A percentile compares a stretch with the other conserved stretches of the same genome.
Conservation (phyloP, 1,284 basidiomycete genomes). For the Cutaneotrichosporon sp. region DNA sequence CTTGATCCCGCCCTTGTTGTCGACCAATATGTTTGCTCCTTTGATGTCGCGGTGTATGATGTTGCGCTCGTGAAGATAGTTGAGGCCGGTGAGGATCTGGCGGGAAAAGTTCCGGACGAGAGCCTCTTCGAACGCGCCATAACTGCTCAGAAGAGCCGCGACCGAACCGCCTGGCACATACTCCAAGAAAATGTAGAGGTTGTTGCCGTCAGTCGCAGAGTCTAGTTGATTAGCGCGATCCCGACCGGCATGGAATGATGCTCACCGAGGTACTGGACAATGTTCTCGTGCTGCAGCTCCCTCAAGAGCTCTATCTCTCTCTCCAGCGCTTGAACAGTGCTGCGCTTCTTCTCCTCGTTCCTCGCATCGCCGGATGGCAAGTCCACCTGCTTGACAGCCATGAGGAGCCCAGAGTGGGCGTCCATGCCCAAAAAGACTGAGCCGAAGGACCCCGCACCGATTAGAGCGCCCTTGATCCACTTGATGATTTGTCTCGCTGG, state of each 20-base stretch:
- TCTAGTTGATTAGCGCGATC: conserved; percentile 61
- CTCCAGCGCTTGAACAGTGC: conserved; percentile 93
- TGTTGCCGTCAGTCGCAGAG: conserved; percentile 82
- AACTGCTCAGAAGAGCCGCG: conserved; percentile 85
- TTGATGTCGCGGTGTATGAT: conserved; percentile 99
- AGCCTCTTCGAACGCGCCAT: conserved; percentile 94
- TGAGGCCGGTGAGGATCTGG: conserved; percentile 88
- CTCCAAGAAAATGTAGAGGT: conserved; percentile 97
- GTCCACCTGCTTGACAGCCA: conserved; percentile 99
- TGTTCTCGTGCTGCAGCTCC: conserved; percentile 93
- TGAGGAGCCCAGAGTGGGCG: conserved; percentile 85
- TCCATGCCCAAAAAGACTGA: conserved; percentile 98
- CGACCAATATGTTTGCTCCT: conserved; percentile 95
- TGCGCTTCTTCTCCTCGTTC: conserved; percentile 90
- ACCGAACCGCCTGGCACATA: conserved; percentile 99
- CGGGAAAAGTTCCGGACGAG: conserved; percentile 92
- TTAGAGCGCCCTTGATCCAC: conserved; percentile 98
- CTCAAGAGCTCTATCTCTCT: conserved; percentile 95
- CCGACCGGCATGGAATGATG: too few species aligned
- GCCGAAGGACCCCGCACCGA: conserved; percentile 94
- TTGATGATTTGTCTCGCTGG: conserved; percentile 70
- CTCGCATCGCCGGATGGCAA: conserved; percentile 76
- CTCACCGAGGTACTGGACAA: conserved; percentile 95
- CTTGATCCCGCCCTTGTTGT: conserved; percentile 98
- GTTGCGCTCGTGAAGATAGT: conserved; percentile 95